Percentiles rank a stretch among this genome's conserved stretches.
These are phyloP conservation scores for Colletotrichum sp. DNA, from an alignment of 2,329 filamentous ascomycete species.

Conservation along the genomic window DNA sequence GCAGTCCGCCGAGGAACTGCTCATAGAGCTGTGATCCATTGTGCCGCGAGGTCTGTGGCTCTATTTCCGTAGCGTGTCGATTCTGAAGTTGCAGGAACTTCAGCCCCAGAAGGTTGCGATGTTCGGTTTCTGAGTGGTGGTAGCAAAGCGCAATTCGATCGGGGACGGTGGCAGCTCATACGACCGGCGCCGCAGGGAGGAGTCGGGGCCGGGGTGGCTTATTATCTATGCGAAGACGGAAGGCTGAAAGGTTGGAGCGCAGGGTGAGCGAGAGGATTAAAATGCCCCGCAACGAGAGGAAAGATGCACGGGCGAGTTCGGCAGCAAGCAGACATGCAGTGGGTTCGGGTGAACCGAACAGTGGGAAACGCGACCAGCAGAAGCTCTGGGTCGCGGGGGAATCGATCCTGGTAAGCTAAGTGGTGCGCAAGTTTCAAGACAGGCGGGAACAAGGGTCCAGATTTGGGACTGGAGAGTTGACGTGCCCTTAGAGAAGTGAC, in stretches of 20 bases:
- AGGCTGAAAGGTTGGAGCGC: neutral
- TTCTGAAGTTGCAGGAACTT: neutral
- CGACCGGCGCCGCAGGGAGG: neutral
- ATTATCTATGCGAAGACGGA: neutral
- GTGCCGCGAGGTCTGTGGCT: neutral
- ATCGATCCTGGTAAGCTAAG: neutral
- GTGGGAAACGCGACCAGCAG: neutral
- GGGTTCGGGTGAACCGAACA: neutral
- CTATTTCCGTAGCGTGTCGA: neutral
- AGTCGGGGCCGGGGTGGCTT: neutral
- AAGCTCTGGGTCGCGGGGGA: neutral
- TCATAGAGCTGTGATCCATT: slow-evolving; percentile 29
- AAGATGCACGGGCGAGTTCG: neutral
- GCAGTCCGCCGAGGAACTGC: slow-evolving; percentile 27
- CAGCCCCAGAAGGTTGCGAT: neutral
- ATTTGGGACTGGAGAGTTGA: neutral
- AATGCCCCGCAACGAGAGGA: neutral
- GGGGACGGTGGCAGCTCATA: neutral
- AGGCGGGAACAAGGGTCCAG: neutral
- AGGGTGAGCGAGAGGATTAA: neutral
- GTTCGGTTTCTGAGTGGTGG: neutral
- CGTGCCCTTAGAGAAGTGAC: neutral
- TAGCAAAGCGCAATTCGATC: neutral
- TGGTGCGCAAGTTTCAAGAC: slow-evolving; percentile 10
- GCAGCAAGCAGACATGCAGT: neutral